Percentiles rank a stretch among this genome's conserved stretches.
Conservation (phyloP, 83 land plant species). For the Diphasiastrum complanatum region DNA sequence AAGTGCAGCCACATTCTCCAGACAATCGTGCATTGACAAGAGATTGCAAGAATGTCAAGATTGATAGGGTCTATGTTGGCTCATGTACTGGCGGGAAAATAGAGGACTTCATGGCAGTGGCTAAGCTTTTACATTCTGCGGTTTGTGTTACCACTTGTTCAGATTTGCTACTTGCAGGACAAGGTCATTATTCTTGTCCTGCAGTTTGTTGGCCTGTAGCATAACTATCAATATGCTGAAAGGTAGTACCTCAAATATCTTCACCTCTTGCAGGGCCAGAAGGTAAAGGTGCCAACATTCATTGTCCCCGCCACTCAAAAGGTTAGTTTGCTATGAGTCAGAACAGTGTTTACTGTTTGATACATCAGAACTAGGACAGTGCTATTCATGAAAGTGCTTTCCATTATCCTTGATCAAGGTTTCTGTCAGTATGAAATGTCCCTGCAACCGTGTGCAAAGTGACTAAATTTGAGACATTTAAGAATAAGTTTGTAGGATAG, state of each 20-base stretch:
- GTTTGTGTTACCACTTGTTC: conserved; percentile 28
- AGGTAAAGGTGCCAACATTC: conserved; percentile 91
- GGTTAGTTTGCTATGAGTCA: not conserved
- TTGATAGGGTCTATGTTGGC: conserved; percentile 91
- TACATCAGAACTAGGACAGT: too few species aligned
- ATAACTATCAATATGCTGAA: too few species aligned
- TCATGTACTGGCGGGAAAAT: conserved; percentile 98
- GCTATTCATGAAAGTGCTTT: too few species aligned
- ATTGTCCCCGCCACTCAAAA: conserved; percentile 81
- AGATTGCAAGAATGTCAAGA: conserved; percentile 91
- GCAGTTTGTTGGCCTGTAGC: too few species aligned
- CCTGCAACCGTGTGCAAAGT: too few species aligned
- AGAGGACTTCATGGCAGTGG: conserved; percentile 89
- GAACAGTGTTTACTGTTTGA: too few species aligned
- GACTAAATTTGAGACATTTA: too few species aligned
- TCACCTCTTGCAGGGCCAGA: conserved; percentile 93
- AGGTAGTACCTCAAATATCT: too few species aligned
- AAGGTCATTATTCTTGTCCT: too few species aligned
- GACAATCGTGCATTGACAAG: conserved; percentile 90
- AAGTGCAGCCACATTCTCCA: conserved; percentile 99
- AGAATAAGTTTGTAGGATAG: too few species aligned
- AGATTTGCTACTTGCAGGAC: too few species aligned
- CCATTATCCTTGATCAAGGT: not conserved
- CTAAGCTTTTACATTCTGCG: conserved; percentile 61
- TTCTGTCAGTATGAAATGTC: too few species aligned